Percentiles rank a stretch among this genome's conserved stretches.
These are phyloP conservation scores for Penicillium olsonii DNA, from an alignment of 2,329 filamentous ascomycete species.

Conservation along the genomic window DNA sequence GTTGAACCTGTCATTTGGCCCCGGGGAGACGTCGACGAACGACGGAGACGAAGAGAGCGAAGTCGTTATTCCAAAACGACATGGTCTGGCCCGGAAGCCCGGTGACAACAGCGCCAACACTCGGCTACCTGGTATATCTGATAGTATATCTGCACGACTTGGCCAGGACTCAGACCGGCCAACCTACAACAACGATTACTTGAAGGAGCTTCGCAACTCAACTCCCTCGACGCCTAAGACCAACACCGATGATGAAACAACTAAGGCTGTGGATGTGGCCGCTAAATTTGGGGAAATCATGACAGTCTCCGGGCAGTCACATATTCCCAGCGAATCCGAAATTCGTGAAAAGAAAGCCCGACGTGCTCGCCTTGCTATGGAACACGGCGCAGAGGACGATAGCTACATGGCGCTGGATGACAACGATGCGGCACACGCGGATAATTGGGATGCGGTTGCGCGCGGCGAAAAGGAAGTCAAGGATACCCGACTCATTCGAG, in stretches of 20 bases:
- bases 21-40: conserved; percentile 56
- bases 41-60: conserved; percentile 57
- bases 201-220: conserved; percentile 81
- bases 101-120: conserved; percentile 67
- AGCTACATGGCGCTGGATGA: conserved; percentile 49
- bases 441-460: conserved; percentile 46
- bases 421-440: conserved; percentile 39
- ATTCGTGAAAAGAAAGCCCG: conserved; percentile 90
- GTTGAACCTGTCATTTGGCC: conserved; percentile 76
- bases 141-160: conserved; percentile 60
- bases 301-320: conserved; percentile 34
- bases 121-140: conserved; percentile 52
- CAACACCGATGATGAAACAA: conserved; percentile 41
- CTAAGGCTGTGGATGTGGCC: conserved; percentile 56
- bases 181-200: conserved; percentile 80
- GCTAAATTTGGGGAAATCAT: conserved; percentile 50
- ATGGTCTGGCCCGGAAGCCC: conserved; percentile 63
- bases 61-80: conserved; percentile 60
- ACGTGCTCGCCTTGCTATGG: conserved; percentile 74
- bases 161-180: conserved; percentile 69
- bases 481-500: conserved; percentile 72
- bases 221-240: conserved; percentile 78
- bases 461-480: conserved; percentile 62
- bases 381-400: conserved; percentile 66
- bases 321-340: conserved; percentile 78